Evolutionary conservation across 768 basidiomycete genomes (phyloP), one percentile per base, ranked within the genome.

Genomic region (Tricholoma terreum): DNA sequence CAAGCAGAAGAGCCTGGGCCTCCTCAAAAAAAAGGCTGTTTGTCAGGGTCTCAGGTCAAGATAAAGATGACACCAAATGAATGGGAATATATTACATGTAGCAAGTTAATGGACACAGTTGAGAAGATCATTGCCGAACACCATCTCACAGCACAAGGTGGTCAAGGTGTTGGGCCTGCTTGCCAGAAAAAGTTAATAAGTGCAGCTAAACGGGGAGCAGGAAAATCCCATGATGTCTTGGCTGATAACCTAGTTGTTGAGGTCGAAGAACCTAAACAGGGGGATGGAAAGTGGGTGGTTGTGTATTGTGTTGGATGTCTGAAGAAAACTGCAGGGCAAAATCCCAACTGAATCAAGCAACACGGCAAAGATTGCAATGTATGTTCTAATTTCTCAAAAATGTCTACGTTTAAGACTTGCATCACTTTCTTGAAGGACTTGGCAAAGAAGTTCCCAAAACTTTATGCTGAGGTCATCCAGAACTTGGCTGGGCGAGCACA

Each of bases 281-380:
- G 15, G 14, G 2, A 42, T 14, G 8, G 22, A 35, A 46, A 14
- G 21, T 17, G 46, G 21, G 14, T 35, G 2, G 59, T 58, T 14
- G 40, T 60, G 9, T 63, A 61, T 43, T 63, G 62, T 46, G 19
- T 63, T 45, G 59, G 50, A 12, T 63, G 62, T 48, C 52, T 58
- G 24, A 54, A 35, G 22, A 22, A 8, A 22, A 40, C 56, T 17
- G 53, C 53, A 7, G 59, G 62, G 8, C 62, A 49, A 17, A 56
- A 63, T 58, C 17, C 59, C 0, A 22, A n/a, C 4, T 56, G 59
- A 3, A 63, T 63, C 45, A 54, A 36, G 52, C 10, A 15, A 8
- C 62, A 63, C 58, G 62, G 50, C 14, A 58, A 55, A 22, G 42
- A 61, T 34, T 63, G 62, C 49, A 49, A 45, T 46, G 62, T 63